Evolutionary conservation across 2,329 filamentous ascomycete genomes (phyloP).

Genomic region (Penicillium brasilianum): DNA sequence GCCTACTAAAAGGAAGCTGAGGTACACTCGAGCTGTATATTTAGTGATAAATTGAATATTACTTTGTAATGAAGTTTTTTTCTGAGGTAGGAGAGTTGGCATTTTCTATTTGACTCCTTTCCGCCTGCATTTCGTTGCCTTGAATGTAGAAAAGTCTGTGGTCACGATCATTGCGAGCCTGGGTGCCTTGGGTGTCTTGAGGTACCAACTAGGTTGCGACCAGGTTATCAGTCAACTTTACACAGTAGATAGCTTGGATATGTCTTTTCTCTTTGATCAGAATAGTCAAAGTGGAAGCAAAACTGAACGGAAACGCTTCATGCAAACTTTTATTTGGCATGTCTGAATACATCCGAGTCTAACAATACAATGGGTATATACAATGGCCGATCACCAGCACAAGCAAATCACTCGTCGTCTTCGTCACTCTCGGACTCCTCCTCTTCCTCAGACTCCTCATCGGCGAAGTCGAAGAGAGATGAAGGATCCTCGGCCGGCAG

Average conservation of each 20-base stretch:
- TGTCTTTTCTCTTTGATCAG: background rate
- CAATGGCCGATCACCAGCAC: conserved; percentile 22
- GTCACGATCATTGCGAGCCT: background rate
- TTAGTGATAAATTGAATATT: background rate
- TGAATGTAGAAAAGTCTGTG: background rate
- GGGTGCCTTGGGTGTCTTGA: background rate
- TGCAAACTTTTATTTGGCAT: conserved; percentile 14
- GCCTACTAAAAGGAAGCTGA: background rate
- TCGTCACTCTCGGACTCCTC: conserved; percentile 38
- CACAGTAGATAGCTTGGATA: background rate
- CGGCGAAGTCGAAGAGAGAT: conserved; percentile 65
- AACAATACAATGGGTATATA: conserved; percentile 36
- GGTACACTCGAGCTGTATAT: background rate
- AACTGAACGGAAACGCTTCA: background rate
- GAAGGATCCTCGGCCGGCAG: conserved; percentile 61
- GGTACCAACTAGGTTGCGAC: background rate
- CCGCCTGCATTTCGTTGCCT: background rate
- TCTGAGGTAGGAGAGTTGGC: background rate
- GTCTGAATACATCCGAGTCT: conserved; percentile 24
- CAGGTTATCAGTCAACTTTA: background rate
- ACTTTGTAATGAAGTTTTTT: no score
- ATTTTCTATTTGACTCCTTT: background rate
- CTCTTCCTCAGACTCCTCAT: conserved; percentile 48
- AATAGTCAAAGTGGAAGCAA: no score
- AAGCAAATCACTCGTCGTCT: conserved; percentile 33